Evolutionary conservation across 805 yeast species (phyloP).

Genomic region (Candida verbasci): DNA sequence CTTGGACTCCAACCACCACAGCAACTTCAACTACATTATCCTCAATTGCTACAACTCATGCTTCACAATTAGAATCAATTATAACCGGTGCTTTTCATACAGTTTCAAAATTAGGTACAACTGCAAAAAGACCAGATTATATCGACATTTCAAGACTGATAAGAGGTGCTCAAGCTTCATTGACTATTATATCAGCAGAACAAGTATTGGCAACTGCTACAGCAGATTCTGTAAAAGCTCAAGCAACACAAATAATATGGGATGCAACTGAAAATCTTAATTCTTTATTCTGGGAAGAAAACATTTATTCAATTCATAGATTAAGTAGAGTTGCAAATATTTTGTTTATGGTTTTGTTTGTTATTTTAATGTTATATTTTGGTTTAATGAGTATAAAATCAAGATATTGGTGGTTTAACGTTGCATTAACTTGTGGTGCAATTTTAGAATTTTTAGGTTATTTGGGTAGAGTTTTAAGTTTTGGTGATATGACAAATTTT

Average conservation of each 20-base stretch:
- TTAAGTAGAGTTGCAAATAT: slow-evolving; percentile 27
- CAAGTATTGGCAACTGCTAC: slow-evolving; percentile 35
- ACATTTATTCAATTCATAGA: slow-evolving; percentile 25
- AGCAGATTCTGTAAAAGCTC: slow-evolving; percentile 15
- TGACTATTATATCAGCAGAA: slow-evolving; percentile 26
- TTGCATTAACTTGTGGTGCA: slow-evolving; percentile 30
- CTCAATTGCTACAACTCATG: slow-evolving; percentile 19
- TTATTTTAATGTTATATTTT: slow-evolving; percentile 17
- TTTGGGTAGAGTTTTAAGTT: slow-evolving; percentile 29
- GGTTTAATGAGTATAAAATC: slow-evolving; percentile 22
- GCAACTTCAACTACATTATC: slow-evolving; percentile 27
- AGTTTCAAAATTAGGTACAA: slow-evolving; percentile 9
- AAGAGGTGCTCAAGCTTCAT: slow-evolving; percentile 32
- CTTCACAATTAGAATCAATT: slow-evolving; percentile 17
- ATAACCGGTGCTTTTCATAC: slow-evolving; percentile 13
- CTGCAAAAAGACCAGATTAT: slow-evolving; percentile 10
- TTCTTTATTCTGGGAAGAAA: slow-evolving; percentile 20
- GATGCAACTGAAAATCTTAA: slow-evolving; percentile 25
- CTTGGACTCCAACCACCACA: slow-evolving; percentile 22
- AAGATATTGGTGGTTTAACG: slow-evolving; percentile 32
- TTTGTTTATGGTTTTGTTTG: slow-evolving; percentile 23
- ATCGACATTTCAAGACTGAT: slow-evolving; percentile 16
- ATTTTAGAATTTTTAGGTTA: slow-evolving; percentile 30
- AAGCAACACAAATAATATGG: slow-evolving; percentile 29
- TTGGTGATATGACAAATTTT: slow-evolving; percentile 17